These are phyloP conservation scores for Cytospora chrysosperma DNA, from an alignment of 2,329 filamentous ascomycete species.

Conservation along the genomic window DNA sequence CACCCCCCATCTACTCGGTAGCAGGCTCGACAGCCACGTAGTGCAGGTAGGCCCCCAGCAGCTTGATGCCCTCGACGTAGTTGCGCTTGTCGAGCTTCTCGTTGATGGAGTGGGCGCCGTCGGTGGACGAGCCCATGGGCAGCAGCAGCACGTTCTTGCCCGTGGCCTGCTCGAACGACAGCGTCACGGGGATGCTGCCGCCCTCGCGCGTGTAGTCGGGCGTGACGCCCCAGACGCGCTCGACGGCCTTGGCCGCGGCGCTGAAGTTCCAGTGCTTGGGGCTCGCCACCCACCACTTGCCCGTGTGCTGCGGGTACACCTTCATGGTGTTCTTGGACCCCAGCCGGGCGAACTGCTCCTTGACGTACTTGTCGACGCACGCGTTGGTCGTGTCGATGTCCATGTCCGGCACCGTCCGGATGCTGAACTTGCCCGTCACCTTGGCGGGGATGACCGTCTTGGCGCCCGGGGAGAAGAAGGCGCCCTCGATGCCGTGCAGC, in stretches of 20 bases:
- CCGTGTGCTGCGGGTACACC: slow-evolving; percentile 79
- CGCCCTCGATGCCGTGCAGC: slow-evolving; percentile 91
- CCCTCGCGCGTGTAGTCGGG: slow-evolving; percentile 96
- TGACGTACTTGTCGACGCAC: slow-evolving; percentile 78
- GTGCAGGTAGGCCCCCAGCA: slow-evolving; percentile 91
- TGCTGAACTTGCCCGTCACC: slow-evolving; percentile 97
- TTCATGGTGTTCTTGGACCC: slow-evolving; percentile 89
- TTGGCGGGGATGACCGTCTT: slow-evolving; percentile 99
- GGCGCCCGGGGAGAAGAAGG: slow-evolving; percentile 87
- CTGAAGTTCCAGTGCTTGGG: slow-evolving; percentile 99
- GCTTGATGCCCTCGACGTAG: slow-evolving; percentile 97
- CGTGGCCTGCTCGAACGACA: slow-evolving; percentile 96
- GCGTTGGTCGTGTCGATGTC: slow-evolving; percentile 86
- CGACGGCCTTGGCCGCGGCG: slow-evolving; percentile 91
- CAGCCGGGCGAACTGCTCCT: slow-evolving; percentile 81
- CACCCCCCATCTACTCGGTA: slow-evolving; percentile 30
- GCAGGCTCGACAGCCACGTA: slow-evolving; percentile 86
- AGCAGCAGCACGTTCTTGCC: slow-evolving; percentile 95
- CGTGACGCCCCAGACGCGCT: slow-evolving; percentile 89
- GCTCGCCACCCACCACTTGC: slow-evolving; percentile 98
- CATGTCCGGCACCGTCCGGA: slow-evolving; percentile 97
- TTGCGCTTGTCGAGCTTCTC: slow-evolving; percentile 97
- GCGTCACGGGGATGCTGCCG: slow-evolving; percentile 93
- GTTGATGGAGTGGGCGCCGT: slow-evolving; percentile 96
- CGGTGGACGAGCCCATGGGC: slow-evolving; percentile 96